Percentiles rank a stretch among this genome's conserved stretches.
phyloP scores from a whole-genome alignment of 495 filamentous ascomycete species.

The Chaetomium tenue region DNA sequence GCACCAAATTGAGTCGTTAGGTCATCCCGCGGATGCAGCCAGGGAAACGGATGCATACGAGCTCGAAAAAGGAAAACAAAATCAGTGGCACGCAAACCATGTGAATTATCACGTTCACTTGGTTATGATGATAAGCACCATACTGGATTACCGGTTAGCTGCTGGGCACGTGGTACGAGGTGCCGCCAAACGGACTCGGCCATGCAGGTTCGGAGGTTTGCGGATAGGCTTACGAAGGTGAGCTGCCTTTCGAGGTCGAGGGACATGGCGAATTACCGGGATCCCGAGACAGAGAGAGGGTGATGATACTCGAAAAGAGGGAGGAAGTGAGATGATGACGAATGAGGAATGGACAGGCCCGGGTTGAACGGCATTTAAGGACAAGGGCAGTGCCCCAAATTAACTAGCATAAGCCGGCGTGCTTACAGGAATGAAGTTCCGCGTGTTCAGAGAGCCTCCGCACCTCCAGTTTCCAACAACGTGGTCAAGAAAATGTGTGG shows the following conservation, averaged over 20 bases:
- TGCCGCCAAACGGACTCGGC: constrained; percentile 2
- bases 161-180: background rate
- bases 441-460: background rate
- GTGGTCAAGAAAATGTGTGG: background rate
- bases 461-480: background rate
- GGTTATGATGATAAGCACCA: constrained; percentile 89
- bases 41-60: constrained; percentile 55
- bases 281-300: background rate
- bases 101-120: constrained; percentile 87
- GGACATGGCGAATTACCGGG: constrained; percentile 53
- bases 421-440: background rate
- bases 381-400: constrained; percentile 7
- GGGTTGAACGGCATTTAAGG: background rate
- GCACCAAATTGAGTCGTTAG: constrained; percentile 19
- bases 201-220: background rate
- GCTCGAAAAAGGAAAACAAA: constrained; percentile 71
- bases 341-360: background rate
- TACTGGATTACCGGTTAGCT: constrained; percentile 58
- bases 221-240: constrained; percentile 60
- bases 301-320: constrained; percentile 1
- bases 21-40: background rate
- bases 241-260: constrained; percentile 78
- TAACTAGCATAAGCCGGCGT: constrained; percentile 10
- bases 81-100: constrained; percentile 84
- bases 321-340: background rate